These are phyloP conservation scores for Grosmannia serpens DNA, from an alignment of 2,329 filamentous ascomycete species.

Conservation along the genomic window DNA sequence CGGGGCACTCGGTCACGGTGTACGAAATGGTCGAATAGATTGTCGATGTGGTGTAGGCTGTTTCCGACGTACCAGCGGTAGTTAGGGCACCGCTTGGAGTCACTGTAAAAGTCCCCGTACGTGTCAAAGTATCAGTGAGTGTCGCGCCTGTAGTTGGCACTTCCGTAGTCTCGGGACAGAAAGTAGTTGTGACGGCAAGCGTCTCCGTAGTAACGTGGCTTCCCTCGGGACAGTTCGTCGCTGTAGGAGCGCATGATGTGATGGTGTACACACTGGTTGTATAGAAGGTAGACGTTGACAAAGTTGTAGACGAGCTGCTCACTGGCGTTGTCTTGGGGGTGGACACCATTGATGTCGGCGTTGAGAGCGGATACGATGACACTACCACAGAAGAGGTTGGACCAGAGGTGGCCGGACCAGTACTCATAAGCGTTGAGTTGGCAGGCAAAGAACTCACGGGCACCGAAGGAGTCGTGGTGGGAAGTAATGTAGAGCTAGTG, in stretches of 20 bases:
- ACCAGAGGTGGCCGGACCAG: neutral
- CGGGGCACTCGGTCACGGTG: slow-evolving; percentile 16
- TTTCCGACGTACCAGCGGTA: neutral
- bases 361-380: neutral
- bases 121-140: neutral
- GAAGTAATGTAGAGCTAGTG: neutral
- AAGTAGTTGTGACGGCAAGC: neutral
- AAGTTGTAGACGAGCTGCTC: neutral
- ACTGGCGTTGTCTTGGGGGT: neutral
- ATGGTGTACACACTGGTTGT: slow-evolving; percentile 4
- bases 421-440: neutral
- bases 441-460: neutral
- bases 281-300: slow-evolving; percentile 3
- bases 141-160: neutral
- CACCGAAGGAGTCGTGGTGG: neutral
- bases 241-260: slow-evolving; percentile 5
- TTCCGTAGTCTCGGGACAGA: neutral
- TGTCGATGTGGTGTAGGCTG: slow-evolving; percentile 10
- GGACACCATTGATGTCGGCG: neutral
- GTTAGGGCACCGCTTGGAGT: neutral
- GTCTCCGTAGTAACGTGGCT: neutral
- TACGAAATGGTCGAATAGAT: slow-evolving; percentile 15
- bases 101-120: neutral
- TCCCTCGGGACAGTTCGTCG: slow-evolving; percentile 1
- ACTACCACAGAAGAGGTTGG: neutral